A percentile compares a stretch with the other conserved stretches of the same genome.
phyloP scores from a whole-genome alignment of 1,284 basidiomycete species.

The Malassezia pachydermatis region DNA sequence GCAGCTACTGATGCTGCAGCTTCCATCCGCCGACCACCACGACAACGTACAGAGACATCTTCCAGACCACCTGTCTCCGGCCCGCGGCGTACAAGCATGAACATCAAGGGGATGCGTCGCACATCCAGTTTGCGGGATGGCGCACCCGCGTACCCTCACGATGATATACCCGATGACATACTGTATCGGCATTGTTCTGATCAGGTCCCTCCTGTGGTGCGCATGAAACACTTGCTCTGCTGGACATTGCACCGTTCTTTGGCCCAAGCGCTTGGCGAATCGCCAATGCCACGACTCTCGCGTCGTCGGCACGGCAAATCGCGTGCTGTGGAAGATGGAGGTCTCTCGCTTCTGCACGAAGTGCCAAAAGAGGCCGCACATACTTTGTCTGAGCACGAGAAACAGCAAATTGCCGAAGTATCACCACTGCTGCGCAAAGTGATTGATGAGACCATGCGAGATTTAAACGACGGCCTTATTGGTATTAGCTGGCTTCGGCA shows the following conservation, averaged over 20 bases:
- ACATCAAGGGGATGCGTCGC: conserved; percentile 31
- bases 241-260: conserved; percentile 36
- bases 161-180: conserved; percentile 34
- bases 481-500: conserved; percentile 35
- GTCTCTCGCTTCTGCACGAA: not conserved
- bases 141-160: conserved; percentile 35
- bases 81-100: conserved; percentile 28
- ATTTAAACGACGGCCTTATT: conserved; percentile 32
- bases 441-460: conserved; percentile 26
- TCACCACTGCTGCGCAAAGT: conserved; percentile 21
- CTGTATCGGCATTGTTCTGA: conserved; percentile 36
- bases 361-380: not conserved
- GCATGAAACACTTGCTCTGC: conserved; percentile 33
- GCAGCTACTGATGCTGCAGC: too few relatives aligned
- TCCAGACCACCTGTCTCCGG: conserved; percentile 12
- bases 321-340: conserved; percentile 8
- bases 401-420: conserved; percentile 19
- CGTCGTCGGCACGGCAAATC: conserved; percentile 20
- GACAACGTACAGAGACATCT: not conserved
- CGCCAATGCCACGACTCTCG: conserved; percentile 6
- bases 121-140: conserved; percentile 31
- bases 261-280: conserved; percentile 24
- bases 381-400: conserved; percentile 24
- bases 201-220: conserved; percentile 30
- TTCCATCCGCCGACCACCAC: not conserved